Percentiles rank a stretch among this genome's conserved stretches.
phyloP scores from a whole-genome alignment of 768 basidiomycete genomes.

The Tulasnella sp. region DNA sequence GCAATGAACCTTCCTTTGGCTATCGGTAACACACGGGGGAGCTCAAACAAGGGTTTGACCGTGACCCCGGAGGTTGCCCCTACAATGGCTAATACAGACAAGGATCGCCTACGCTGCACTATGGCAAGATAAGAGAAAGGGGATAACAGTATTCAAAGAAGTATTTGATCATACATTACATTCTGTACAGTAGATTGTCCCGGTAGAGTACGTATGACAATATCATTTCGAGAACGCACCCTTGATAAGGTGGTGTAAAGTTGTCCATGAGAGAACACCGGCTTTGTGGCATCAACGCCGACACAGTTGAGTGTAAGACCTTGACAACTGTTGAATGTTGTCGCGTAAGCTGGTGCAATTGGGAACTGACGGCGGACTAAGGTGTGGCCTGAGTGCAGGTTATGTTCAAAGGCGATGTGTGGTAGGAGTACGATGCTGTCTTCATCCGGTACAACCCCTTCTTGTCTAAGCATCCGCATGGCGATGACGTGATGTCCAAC shows the following conservation, averaged over 20 bases:
- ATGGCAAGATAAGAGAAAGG: not conserved
- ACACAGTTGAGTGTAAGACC: constrained; percentile 15
- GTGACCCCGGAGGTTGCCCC: too few relatives aligned
- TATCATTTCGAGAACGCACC: not conserved
- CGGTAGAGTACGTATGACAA: not conserved
- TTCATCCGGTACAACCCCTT: not conserved
- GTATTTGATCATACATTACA: not conserved
- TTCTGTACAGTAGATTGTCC: not conserved
- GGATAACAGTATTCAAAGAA: too few relatives aligned
- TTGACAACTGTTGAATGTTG: constrained; percentile 19
- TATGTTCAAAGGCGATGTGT: constrained; percentile 1
- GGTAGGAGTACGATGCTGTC: not conserved
- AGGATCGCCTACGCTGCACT: not conserved
- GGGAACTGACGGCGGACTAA: constrained; percentile 15
- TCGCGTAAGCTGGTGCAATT: constrained; percentile 12
- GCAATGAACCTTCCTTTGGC: too few relatives aligned
- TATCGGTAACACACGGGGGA: too few relatives aligned
- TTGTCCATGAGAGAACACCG: constrained; percentile 16
- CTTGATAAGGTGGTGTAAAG: constrained; percentile 13
- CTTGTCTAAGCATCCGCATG: not conserved
- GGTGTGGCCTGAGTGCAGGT: constrained; percentile 6
- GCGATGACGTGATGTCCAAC: not conserved
- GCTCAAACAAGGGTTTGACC: too few relatives aligned
- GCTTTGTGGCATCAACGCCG: not conserved
- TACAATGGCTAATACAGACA: not conserved